phyloP scores from a whole-genome alignment of 495 filamentous ascomycete genomes.

The Neurospora sp. region DNA sequence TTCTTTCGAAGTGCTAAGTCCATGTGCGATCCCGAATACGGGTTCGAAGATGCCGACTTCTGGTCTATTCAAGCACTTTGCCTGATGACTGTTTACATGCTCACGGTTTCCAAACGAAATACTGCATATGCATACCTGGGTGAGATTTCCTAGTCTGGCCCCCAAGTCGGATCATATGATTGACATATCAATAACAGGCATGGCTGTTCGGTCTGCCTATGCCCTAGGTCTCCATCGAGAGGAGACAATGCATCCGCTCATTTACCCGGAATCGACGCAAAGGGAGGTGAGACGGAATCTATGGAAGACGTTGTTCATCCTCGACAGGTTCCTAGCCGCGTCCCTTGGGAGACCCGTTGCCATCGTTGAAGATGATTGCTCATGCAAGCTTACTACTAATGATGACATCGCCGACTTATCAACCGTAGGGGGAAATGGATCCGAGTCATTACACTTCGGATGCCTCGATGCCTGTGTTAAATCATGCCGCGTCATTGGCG shows the following conservation, averaged over 20 bases:
- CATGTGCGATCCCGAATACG: conserved; percentile 42
- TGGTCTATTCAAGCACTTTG: conserved; percentile 53
- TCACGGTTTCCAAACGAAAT: conserved; percentile 47
- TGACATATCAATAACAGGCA: conserved; percentile 28
- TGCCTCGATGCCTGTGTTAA: conserved; percentile 45
- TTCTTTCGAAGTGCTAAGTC: conserved; percentile 50
- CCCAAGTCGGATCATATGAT: background rate
- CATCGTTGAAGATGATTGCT: conserved; percentile 54
- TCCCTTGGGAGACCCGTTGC: conserved; percentile 49
- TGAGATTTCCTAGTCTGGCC: conserved; percentile 14
- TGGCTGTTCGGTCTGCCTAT: conserved; percentile 53
- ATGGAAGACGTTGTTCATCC: conserved; percentile 51
- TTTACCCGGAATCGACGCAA: conserved; percentile 33
- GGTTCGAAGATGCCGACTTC: conserved; percentile 52
- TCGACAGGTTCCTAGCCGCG: conserved; percentile 50
- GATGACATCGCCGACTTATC: conserved; percentile 20
- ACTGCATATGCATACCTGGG: conserved; percentile 50
- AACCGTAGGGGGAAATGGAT: conserved; percentile 16
- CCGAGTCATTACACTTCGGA: conserved; percentile 15
- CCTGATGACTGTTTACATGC: conserved; percentile 51
- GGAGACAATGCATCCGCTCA: conserved; percentile 41
- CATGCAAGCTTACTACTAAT: conserved; percentile 25
- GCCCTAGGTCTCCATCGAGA: conserved; percentile 51
- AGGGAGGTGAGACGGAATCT: conserved; percentile 41
- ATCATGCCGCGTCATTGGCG: conserved; percentile 54